A percentile compares a stretch with the other conserved stretches of the same genome.
These are phyloP conservation scores for Entoloma clypeatum DNA, from an alignment of 1,284 basidiomycete species.

Conservation along the genomic window DNA sequence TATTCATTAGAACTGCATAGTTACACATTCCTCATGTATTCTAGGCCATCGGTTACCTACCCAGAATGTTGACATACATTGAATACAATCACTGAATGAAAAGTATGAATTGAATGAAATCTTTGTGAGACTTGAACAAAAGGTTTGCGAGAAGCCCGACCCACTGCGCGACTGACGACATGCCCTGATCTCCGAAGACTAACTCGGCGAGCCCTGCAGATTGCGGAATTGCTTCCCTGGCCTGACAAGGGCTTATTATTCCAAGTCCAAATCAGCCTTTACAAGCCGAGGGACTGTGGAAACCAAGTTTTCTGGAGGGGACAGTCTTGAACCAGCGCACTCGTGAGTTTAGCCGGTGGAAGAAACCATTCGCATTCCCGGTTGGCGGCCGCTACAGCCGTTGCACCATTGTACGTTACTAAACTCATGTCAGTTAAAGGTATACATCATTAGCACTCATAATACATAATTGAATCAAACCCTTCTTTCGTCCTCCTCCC, in stretches of 20 bases:
- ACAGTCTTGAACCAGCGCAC: slow-evolving; percentile 87
- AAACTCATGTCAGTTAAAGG: no score
- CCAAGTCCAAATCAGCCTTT: slow-evolving; percentile 62
- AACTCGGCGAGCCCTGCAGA: slow-evolving; percentile 78
- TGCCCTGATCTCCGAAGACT: slow-evolving; percentile 84
- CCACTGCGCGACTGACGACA: slow-evolving; percentile 76
- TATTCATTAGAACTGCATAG: no score
- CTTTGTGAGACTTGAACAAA: no score
- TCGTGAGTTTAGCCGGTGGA: slow-evolving; percentile 56
- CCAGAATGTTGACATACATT: background rate
- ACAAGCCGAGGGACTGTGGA: slow-evolving; percentile 58
- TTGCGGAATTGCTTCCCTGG: slow-evolving; percentile 90
- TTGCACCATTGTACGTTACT: slow-evolving; percentile 48
- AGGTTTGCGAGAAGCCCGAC: slow-evolving; percentile 75
- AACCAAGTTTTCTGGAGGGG: slow-evolving; percentile 90
- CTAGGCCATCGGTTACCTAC: no score
- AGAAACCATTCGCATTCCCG: slow-evolving; percentile 73
- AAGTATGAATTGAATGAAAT: no score
- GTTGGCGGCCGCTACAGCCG: slow-evolving; percentile 76
- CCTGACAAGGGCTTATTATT: slow-evolving; percentile 77
- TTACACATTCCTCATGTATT: no score
- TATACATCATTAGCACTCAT: no score
- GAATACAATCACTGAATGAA: background rate
- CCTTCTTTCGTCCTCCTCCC: slow-evolving; percentile 1
- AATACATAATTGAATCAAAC: background rate